phyloP scores from a whole-genome alignment of 108 stramenopile genomes.

The Ochromonas danica region DNA sequence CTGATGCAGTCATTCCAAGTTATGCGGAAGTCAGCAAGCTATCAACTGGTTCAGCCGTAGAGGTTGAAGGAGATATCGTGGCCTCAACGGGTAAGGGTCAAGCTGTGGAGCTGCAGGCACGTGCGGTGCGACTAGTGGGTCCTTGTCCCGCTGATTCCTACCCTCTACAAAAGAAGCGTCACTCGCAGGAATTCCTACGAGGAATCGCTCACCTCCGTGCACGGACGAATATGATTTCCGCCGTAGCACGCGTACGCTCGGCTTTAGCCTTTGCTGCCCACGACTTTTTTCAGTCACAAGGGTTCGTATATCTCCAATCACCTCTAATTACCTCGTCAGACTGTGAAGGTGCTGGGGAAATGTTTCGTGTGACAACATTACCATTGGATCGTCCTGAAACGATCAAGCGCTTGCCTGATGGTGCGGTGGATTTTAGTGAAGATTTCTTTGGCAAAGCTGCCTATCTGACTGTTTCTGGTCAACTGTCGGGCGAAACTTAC shows the following conservation, averaged over 20 bases:
- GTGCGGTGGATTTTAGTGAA: conserved; percentile 62
- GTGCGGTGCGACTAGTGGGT: conserved; percentile 75
- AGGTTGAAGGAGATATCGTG: conserved; percentile 73
- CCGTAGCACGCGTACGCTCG: conserved; percentile 88
- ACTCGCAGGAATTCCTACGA: conserved; percentile 90
- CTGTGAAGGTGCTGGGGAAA: conserved; percentile 98
- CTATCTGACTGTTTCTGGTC: conserved; percentile 93
- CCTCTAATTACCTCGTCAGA: conserved; percentile 95
- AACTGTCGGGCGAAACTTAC: conserved; percentile 89
- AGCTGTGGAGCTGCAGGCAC: conserved; percentile 77
- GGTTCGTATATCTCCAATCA: conserved; percentile 92
- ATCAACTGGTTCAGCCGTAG: conserved; percentile 85
- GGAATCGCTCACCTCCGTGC: conserved; percentile 94
- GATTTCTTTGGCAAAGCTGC: conserved; percentile 93
- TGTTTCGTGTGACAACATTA: conserved; percentile 94
- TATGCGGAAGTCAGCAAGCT: conserved; percentile 49
- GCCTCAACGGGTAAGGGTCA: conserved; percentile 77
- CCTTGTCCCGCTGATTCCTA: conserved; percentile 84
- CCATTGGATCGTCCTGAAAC: conserved; percentile 64
- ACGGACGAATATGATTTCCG: conserved; percentile 90
- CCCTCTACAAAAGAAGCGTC: conserved; percentile 97
- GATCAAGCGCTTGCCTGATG: conserved; percentile 36
- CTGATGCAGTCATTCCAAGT: conserved; percentile 56
- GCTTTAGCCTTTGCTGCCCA: conserved; percentile 78
- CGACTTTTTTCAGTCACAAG: conserved; percentile 78